Evolutionary conservation across 768 basidiomycete species (phyloP), one percentile per base, ranked within the genome.

Genomic region (Pleurotus citrinopileatus): DNA sequence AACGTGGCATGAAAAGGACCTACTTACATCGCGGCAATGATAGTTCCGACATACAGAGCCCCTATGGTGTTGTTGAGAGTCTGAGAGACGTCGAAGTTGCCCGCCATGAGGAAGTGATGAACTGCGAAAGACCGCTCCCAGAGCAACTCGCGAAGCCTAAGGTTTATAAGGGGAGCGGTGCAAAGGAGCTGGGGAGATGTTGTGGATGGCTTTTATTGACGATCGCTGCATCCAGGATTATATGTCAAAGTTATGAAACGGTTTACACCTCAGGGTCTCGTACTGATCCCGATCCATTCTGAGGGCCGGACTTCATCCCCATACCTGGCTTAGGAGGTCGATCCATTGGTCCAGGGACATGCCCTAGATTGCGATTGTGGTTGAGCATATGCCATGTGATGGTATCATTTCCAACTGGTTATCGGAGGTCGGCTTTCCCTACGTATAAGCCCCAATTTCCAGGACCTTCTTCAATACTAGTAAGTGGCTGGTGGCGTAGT

Each of bases 21-120:
- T 9, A 63, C 68, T 48, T 56, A 68, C 68, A 68, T 61, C 4
- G 63, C 61, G 48, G 68, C 63, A 43, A 62, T 55, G 45, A 65
- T 54, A 4, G 60, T 52, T 12, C 68, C 68, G 20, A 70, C 12
- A 53, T 67, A 66, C 22, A 60, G 57, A 5, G 66, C 68, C 34
- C 68, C 68, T 3, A 68, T 55, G 8, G 68, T 70, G 59, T 65
- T 66, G 50, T 57, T 64, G 22, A 68, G 53, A n/a, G 63, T 51
- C 34, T 51, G 32, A 10, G n/a, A 17, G 48, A 51, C 22, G 34
- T n/a, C 22, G 34, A 51, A 51, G 48, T 37, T 37, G 25, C 19
- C 19, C 13, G 48, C 29, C 48, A 51, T 51, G 48, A n/a, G 15
- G 48, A 25, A 51, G 32, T 15, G 32, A 51, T 28, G 32, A n/a